phyloP scores from a whole-genome alignment of 2,329 filamentous ascomycete species.

The Scolecobasidium constrictum region DNA sequence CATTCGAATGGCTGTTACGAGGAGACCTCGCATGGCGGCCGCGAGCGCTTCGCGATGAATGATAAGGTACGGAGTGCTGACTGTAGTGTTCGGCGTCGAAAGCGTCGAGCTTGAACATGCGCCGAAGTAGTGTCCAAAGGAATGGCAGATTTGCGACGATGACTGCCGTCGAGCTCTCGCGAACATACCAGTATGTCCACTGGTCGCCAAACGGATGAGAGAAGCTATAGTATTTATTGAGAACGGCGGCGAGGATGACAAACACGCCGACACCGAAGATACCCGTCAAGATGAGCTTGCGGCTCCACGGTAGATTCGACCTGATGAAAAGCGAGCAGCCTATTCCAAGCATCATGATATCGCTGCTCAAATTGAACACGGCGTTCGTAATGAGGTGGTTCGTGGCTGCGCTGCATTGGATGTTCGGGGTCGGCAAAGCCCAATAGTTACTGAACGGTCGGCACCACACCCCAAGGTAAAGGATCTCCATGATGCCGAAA shows the following conservation, averaged over 20 bases:
- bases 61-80: slow-evolving; percentile 3
- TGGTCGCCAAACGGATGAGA: slow-evolving; percentile 42
- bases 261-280: slow-evolving; percentile 45
- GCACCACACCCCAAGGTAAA: slow-evolving; percentile 45
- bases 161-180: slow-evolving; percentile 45
- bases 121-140: slow-evolving; percentile 45
- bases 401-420: slow-evolving; percentile 32
- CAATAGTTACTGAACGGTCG: slow-evolving; percentile 42
- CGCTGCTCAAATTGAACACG: slow-evolving; percentile 34
- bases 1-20: neutral
- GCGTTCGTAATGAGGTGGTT: slow-evolving; percentile 29
- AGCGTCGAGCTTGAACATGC: slow-evolving; percentile 27
- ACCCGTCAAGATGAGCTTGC: slow-evolving; percentile 42
- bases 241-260: slow-evolving; percentile 42
- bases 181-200: slow-evolving; percentile 51
- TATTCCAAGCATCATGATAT: slow-evolving; percentile 33
- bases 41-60: slow-evolving; percentile 10
- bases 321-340: slow-evolving; percentile 34
- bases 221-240: slow-evolving; percentile 54
- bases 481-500: slow-evolving; percentile 38
- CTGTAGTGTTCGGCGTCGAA: slow-evolving; percentile 13
- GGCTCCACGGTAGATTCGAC: slow-evolving; percentile 30
- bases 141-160: slow-evolving; percentile 52
- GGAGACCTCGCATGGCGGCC: slow-evolving; percentile 5
- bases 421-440: slow-evolving; percentile 32